These are phyloP conservation scores for Biscogniauxia marginata DNA, from an alignment of 2,329 filamentous ascomycete genomes.

Conservation along the genomic window DNA sequence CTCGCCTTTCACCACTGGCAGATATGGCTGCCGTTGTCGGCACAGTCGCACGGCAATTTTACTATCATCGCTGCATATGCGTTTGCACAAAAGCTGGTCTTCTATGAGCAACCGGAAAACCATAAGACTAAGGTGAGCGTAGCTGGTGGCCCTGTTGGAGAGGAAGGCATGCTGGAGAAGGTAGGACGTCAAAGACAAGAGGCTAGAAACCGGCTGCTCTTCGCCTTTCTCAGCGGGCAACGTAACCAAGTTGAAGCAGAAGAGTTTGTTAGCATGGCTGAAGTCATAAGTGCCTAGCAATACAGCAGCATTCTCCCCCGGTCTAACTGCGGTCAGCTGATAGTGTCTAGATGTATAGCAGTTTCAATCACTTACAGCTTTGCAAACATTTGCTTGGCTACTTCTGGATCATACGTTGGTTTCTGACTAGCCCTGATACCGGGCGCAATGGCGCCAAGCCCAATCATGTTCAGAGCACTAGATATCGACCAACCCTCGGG, in stretches of 20 bases:
- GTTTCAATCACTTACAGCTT: constrained; percentile 63
- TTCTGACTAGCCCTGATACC: constrained; percentile 61
- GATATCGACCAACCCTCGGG: constrained; percentile 87
- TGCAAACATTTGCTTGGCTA: constrained; percentile 77
- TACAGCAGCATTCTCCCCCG: constrained; percentile 74
- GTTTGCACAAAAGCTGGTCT: constrained; percentile 77
- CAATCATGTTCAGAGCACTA: constrained; percentile 79
- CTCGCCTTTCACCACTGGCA: constrained; percentile 72
- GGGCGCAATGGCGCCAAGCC: constrained; percentile 72
- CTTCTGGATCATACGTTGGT: constrained; percentile 69
- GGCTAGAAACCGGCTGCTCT: constrained; percentile 75
- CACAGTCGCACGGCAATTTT: constrained; percentile 77
- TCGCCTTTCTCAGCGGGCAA: constrained; percentile 60
- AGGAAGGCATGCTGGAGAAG: constrained; percentile 90
- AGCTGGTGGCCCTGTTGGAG: constrained; percentile 73
- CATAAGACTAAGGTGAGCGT: constrained; percentile 82
- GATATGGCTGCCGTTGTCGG: constrained; percentile 81
- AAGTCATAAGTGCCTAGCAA: constrained; percentile 91
- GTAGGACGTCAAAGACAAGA: constrained; percentile 88
- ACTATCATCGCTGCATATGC: constrained; percentile 76
- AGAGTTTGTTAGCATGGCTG: constrained; percentile 89
- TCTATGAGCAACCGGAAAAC: constrained; percentile 84
- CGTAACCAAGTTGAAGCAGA: constrained; percentile 80
- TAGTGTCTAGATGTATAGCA: background rate
- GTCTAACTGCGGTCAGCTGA: constrained; percentile 50